Evolutionary conservation across 352 stramenopile species (phyloP), one percentile per base, ranked within the genome.

Genomic region (Phytophthora hybrid): DNA sequence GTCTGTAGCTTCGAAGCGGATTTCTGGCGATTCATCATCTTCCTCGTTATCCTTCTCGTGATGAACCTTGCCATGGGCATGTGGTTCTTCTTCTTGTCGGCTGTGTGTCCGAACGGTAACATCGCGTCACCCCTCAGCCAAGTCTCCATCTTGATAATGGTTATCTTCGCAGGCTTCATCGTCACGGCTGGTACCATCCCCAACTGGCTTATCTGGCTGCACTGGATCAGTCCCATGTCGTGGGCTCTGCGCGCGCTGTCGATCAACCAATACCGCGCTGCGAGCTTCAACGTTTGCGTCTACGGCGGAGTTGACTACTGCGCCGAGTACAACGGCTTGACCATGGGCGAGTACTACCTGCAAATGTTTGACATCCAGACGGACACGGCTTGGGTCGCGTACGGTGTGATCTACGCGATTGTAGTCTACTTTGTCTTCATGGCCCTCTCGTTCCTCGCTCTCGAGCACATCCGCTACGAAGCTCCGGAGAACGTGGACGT

Each of bases 1-100:
- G 85, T 95, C 68, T 82, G 91, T 59, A 89, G 91, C 14, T 85
- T 95, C 49, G 74, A 63, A 23, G 73, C 19, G 73, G 66, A 23
- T 46, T 84, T 66, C 2, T 58, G 31, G 19, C 47, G 54, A 1
- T 92, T 87, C 65, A 10, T 84, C 7, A 68, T 76, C 19, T 92
- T 89, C 64, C 19, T 82, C 16, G 10, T 81, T 21, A 65, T 81
- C 32, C 67, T 89, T 1, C 73, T 91, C 54, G 21, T 89, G 54
- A 76, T 71, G 49, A 83, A 89, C 37, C 56, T 90, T 52, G 71
- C 76, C 44, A 88, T 90, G 55, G 74, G 69, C 13, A 70, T 78
- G 56, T 87, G 77, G 39, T 85, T 93, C 69, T 89, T 87, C 71
- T 74, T 87, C 39, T n/a, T 91, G 16, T 60, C 78, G 10, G 56